Evolutionary conservation across 495 filamentous ascomycete species (phyloP), one percentile per base, ranked within the genome.

Genomic region (Penicillium silybi): DNA sequence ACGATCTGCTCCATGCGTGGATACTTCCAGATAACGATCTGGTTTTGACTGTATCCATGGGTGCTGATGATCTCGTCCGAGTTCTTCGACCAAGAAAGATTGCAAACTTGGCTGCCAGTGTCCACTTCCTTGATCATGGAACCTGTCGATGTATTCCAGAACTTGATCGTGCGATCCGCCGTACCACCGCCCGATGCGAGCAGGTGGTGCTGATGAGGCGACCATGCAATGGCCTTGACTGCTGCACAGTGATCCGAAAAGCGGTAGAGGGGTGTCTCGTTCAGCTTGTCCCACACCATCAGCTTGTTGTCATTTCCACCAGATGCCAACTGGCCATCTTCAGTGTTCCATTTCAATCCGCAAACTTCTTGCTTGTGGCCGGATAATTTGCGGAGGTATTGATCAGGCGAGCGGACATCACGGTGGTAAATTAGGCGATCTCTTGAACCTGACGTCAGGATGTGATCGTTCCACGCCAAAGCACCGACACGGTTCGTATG

Each of bases 311-410:
- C 93, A 68, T 98, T 98, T 1, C 95, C 95, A 25, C 93, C 93
- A 16, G 87, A 92, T n/a, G 93, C 93, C 23, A 98, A 75, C 65
- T 97, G 95, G 3, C 90, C 88, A 62, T 95, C 91, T 54, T 96
- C 90, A 22, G 85, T 86, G 58, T 98, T 98, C 93, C 93, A 98
- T 62, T 89, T 88, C 46, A 98, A 74, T n/a, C 93, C 93, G 63
- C 93, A 98, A 13, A 98, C 89, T 71, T 98, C 93, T 74, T 98
- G 93, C 68, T 97, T 98, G 70, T 98, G 93, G 11, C 95, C 93
- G 19, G 72, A 66, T 2, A 97, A 75, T 57, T 87, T 89, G 37
- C 85, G 82, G 13, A 95, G 73, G 75, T 85, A 95, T 61, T 96
- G 93, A 46, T 92, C 89, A 0, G 92, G 89, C n/a, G 86, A 86